A percentile compares a stretch with the other conserved stretches of the same genome.
These are phyloP conservation scores for Cryptococcus depauperatus DNA, from an alignment of 1,284 basidiomycete species.

Conservation along the genomic window DNA sequence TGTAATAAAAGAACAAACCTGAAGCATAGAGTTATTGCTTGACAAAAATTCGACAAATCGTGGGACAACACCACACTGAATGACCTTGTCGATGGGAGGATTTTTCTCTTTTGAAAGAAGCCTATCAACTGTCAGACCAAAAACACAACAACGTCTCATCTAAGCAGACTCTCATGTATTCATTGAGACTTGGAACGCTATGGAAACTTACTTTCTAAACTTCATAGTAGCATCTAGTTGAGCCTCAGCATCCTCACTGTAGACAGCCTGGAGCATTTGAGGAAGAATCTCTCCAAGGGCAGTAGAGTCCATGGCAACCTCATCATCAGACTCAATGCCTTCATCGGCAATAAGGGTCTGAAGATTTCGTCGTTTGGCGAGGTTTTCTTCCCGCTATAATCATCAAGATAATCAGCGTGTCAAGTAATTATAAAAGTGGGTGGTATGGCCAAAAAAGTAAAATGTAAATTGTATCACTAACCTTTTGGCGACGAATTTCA, in stretches of 20 bases:
- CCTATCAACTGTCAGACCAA: constrained; percentile 24
- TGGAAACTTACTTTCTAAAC: constrained; percentile 70
- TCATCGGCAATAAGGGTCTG: constrained; percentile 56
- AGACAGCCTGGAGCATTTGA: constrained; percentile 81
- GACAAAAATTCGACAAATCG: constrained; percentile 94
- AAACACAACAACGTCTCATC: background rate
- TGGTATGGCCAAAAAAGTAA: background rate
- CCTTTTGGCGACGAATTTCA: constrained; percentile 89
- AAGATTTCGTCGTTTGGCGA: constrained; percentile 91
- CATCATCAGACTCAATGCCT: constrained; percentile 69
- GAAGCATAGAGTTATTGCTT: constrained; percentile 85
- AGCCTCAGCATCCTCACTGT: constrained; percentile 81
- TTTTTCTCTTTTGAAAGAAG: constrained; percentile 99
- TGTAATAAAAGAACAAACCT: constrained; percentile 52
- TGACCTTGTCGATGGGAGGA: constrained; percentile 98
- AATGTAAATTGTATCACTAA: constrained; percentile 8
- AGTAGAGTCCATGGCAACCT: constrained; percentile 48
- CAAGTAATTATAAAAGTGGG: too few species aligned
- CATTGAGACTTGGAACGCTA: background rate
- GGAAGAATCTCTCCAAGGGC: constrained; percentile 52
- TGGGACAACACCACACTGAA: constrained; percentile 93
- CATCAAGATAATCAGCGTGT: background rate
- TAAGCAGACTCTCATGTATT: background rate
- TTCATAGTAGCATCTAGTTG: constrained; percentile 90
- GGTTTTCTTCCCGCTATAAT: constrained; percentile 74